Conservation (phyloP, 2,329 filamentous ascomycete genomes). For the Fusarium setosum region DNA sequence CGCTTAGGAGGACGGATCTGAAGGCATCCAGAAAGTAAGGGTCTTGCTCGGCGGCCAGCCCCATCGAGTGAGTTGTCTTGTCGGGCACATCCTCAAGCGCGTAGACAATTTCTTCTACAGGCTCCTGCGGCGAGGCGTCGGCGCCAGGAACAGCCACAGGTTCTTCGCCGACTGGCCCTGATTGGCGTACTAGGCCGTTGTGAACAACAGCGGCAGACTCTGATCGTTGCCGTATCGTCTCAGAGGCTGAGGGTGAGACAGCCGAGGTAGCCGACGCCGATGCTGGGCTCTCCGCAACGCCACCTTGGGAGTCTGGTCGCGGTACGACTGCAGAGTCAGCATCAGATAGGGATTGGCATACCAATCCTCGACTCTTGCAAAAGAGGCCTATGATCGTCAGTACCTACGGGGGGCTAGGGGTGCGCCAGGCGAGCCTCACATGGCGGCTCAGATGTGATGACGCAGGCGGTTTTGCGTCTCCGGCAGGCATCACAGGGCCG, state of each 20-base stretch:
- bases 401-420: not conserved
- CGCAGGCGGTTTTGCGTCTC: conserved; percentile 58
- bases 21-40: conserved; percentile 59
- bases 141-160: not conserved
- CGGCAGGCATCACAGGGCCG: conserved; percentile 59
- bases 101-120: conserved; percentile 34
- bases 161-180: not conserved
- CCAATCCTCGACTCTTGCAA: conserved; percentile 48
- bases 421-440: conserved; percentile 48
- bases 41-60: conserved; percentile 58
- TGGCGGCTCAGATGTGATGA: conserved; percentile 56
- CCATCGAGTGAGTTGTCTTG: conserved; percentile 58
- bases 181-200: conserved; percentile 37
- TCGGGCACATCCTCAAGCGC: conserved; percentile 56
- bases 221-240: conserved; percentile 11
- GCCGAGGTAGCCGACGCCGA: conserved; percentile 17
- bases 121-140: conserved; percentile 14
- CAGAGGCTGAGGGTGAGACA: conserved; percentile 28
- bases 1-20: conserved; percentile 57
- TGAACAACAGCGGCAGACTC: conserved; percentile 40
- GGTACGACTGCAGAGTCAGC: conserved; percentile 14
- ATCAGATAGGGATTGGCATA: conserved; percentile 47
- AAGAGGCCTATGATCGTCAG: conserved; percentile 44
- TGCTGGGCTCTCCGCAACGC: conserved; percentile 14
- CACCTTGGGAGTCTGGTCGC: conserved; percentile 10